These are phyloP conservation scores for Tulasnella sp. DNA, from an alignment of 768 basidiomycete species.

Conservation along the genomic window DNA sequence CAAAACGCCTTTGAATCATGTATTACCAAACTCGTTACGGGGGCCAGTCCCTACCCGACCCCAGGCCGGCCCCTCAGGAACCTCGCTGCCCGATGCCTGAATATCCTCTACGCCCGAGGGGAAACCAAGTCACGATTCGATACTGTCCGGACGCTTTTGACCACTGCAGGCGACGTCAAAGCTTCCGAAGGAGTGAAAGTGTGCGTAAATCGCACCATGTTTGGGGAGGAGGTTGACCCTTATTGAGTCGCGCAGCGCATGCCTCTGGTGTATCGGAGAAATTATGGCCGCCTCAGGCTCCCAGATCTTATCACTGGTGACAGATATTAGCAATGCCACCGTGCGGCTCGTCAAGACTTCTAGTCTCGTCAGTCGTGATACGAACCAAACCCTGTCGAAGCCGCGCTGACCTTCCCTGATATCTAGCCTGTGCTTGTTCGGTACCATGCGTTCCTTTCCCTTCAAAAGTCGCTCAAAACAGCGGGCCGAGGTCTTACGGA, in stretches of 20 bases:
- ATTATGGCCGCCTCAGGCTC: conserved; percentile 82
- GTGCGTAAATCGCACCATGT: conserved; percentile 51
- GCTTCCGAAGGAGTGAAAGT: conserved; percentile 46
- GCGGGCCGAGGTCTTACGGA: conserved; percentile 88
- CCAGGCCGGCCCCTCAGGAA: conserved; percentile 88
- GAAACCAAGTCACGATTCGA: conserved; percentile 89
- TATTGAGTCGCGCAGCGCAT: conserved; percentile 60
- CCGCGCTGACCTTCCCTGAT: conserved; percentile 8
- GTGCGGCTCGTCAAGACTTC: conserved; percentile 68
- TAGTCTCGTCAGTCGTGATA: conserved; percentile 60
- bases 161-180: conserved; percentile 73
- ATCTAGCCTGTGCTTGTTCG: conserved; percentile 76
- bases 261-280: conserved; percentile 82
- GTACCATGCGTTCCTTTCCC: conserved; percentile 73
- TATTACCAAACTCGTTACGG: conserved; percentile 70
- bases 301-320: conserved; percentile 95
- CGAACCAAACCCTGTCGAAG: background rate
- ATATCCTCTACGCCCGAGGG: conserved; percentile 72
- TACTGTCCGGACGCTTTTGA: conserved; percentile 75
- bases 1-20: conserved; percentile 66
- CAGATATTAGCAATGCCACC: conserved; percentile 71
- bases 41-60: conserved; percentile 66
- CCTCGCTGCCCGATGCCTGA: conserved; percentile 74
- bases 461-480: conserved; percentile 76
- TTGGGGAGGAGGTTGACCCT: conserved; percentile 56